Evolutionary conservation across 768 basidiomycete species (phyloP), one percentile per base, ranked within the genome.

Genomic region (Boletus rubroflammeus): DNA sequence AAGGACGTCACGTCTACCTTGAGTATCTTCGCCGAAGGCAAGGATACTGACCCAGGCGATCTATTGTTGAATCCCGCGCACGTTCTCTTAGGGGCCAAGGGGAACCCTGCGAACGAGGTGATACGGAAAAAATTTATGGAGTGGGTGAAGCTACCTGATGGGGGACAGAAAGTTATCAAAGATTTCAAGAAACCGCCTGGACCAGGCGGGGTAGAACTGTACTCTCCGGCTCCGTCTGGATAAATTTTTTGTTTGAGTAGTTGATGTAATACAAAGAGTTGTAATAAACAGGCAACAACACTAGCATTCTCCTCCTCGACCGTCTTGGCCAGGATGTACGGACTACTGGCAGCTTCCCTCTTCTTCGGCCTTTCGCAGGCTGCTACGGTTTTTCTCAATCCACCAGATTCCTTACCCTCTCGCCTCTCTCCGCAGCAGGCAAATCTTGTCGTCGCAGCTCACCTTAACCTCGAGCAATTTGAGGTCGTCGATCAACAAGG

Each of bases 391-490:
- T 89, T 84, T 65, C 73, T 89, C 17, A 77, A 76, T 51, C 84
- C 88, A 39, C 57, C 67, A 7, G 57, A 73, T 3, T 63, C 67
- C 13, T 62, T 75, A 41, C 75, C 70, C 1, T 62, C 78, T 5
- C 69, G 59, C 19, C 69, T 84, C 25, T 77, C 80, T 19, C 73
- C 77, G 26, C 75, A 78, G 39, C 79, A 81, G 47, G 84, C 84
- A 40, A 82, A 78, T 60, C 76, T 81, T 34, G 81, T 76, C 6
- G 73, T 91, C 31, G 80, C 86, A 19, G 81, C 79, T 50, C 87
- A 90, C 66, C 78, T 90, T 11, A 83, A 84, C n/a, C 77, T 90
- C 6, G 88, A 90, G 61, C 70, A 70, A 19, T 84, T 84, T 59
- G 85, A 87, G 63, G 70, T 74, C 25, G 67, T 83, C 28, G 73